A percentile compares a stretch with the other conserved stretches of the same genome.
Evolutionary conservation across 257 asterid species (phyloP).

Genomic region (Solanum medicagineum): DNA sequence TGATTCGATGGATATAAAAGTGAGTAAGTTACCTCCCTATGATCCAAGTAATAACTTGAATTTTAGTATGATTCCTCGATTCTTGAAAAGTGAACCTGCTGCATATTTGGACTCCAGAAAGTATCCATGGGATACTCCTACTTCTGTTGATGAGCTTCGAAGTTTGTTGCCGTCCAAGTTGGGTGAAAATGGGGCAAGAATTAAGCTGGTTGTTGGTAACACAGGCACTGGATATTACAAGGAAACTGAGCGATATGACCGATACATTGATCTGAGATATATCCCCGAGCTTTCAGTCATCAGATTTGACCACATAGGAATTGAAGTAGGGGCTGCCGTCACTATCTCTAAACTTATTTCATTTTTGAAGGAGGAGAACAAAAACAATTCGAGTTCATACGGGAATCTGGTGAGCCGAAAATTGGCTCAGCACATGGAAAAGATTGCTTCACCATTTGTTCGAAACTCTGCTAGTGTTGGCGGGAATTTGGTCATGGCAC

Average conservation of each 20-base stretch:
- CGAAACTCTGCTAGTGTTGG: conserved; percentile 65
- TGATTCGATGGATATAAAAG: conserved; percentile 18
- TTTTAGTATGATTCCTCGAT: conserved; percentile 18
- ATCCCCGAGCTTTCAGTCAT: conserved; percentile 41
- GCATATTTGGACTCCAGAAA: conserved; percentile 24
- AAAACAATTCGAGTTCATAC: conserved; percentile 1
- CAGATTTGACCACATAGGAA: conserved; percentile 21
- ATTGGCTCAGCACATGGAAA: conserved; percentile 57
- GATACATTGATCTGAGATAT: conserved; percentile 44
- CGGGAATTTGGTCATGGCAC: conserved; percentile 70
- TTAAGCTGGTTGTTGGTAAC: conserved; percentile 55
- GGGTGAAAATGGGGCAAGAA: conserved; percentile 13
- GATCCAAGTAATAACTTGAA: conserved; percentile 15
- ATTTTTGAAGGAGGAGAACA: conserved; percentile 18
- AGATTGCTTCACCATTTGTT: conserved; percentile 39
- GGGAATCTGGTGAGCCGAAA: conserved; percentile 20
- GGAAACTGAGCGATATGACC: conserved; percentile 29
- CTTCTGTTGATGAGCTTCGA: conserved; percentile 41
- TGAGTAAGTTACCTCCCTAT: conserved; percentile 29
- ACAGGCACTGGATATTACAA: conserved; percentile 61
- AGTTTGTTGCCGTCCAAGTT: conserved; percentile 22
- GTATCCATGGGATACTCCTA: conserved; percentile 51
- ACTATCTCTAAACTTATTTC: conserved; percentile 41
- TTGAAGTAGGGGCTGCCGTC: conserved; percentile 55
- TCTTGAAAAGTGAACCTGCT: conserved; percentile 9